Conservation (phyloP, 139 green algal genomes). For the Astrephomene gubernaculifera region DNA sequence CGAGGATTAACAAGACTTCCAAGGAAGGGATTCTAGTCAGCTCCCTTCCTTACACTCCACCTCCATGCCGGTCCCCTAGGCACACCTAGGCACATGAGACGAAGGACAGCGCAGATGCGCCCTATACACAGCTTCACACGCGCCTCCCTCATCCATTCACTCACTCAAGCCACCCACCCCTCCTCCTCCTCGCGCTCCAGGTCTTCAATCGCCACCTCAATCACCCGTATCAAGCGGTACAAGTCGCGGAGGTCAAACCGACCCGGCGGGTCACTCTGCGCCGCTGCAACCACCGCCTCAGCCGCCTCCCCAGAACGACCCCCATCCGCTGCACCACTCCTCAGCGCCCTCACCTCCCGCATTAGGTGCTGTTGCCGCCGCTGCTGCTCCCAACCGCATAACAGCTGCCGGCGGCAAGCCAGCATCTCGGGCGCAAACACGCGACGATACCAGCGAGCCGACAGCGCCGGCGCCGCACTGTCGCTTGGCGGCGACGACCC, state of each 20-base stretch:
- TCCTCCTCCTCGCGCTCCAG: background rate
- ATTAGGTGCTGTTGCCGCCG: background rate
- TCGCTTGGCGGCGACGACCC: too few relatives aligned
- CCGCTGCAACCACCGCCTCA: background rate
- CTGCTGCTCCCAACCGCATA: background rate
- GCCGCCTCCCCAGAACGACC: too few relatives aligned
- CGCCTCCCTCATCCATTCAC: too few relatives aligned
- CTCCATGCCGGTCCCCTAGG: too few relatives aligned
- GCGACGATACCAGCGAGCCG: constrained; percentile 4
- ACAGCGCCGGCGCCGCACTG: background rate
- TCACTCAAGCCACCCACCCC: too few relatives aligned
- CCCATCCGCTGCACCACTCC: background rate
- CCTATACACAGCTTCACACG: too few relatives aligned
- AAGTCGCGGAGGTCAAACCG: constrained; percentile 38
- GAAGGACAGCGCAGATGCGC: too few relatives aligned
- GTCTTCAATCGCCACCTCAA: constrained; percentile 35
- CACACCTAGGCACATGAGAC: too few relatives aligned
- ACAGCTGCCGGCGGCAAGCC: constrained; percentile 9
- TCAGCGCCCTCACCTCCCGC: background rate
- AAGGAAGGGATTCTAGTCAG: too few relatives aligned
- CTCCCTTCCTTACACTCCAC: too few relatives aligned
- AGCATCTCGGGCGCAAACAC: constrained; percentile 21
- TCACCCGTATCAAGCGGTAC: constrained; percentile 35
- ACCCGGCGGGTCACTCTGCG: constrained; percentile 8
- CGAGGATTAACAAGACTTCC: too few relatives aligned